Conservation (phyloP, 768 basidiomycete species). For the Boletus fagicola region DNA sequence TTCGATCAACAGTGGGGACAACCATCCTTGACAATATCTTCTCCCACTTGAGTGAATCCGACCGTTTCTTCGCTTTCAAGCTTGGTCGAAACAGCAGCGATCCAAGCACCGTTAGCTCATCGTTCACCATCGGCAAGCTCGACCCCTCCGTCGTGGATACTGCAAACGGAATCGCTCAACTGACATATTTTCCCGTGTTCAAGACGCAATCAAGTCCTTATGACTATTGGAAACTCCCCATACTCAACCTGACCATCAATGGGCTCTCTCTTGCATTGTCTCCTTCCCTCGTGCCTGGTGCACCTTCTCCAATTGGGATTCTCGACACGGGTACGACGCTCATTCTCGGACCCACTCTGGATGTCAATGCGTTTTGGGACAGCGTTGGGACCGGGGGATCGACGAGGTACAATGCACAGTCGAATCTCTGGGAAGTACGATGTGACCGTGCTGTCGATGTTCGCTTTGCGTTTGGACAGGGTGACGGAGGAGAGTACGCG, state of each 20-base stretch:
- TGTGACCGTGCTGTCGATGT: conserved; percentile 50
- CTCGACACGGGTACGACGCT: conserved; percentile 64
- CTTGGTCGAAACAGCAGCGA: conserved; percentile 38
- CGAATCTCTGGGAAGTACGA: conserved; percentile 47
- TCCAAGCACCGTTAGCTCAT: conserved; percentile 33
- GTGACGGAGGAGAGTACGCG: conserved; percentile 36
- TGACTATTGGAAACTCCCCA: conserved; percentile 60
- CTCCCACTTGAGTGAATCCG: conserved; percentile 36
- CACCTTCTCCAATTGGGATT: conserved; percentile 48
- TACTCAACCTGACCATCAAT: conserved; percentile 46
- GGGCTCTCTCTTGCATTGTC: conserved; percentile 41
- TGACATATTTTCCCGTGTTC: conserved; percentile 42
- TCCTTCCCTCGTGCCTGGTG: conserved; percentile 42
- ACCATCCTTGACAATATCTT: conserved; percentile 51
- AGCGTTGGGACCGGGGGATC: conserved; percentile 42
- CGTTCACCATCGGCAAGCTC: conserved; percentile 52
- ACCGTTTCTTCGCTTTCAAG: conserved; percentile 51
- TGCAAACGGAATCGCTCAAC: conserved; percentile 30
- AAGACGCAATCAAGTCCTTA: conserved; percentile 35
- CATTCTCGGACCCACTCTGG: conserved; percentile 50
- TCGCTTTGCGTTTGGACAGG: conserved; percentile 44
- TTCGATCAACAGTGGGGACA: conserved; percentile 41
- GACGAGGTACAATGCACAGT: conserved; percentile 35
- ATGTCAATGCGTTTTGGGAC: conserved; percentile 53
- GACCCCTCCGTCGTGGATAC: conserved; percentile 32